A percentile compares a stretch with the other conserved stretches of the same genome.
phyloP scores from a whole-genome alignment of 2,329 filamentous ascomycete species.

The Exutisphaerella laricina region DNA sequence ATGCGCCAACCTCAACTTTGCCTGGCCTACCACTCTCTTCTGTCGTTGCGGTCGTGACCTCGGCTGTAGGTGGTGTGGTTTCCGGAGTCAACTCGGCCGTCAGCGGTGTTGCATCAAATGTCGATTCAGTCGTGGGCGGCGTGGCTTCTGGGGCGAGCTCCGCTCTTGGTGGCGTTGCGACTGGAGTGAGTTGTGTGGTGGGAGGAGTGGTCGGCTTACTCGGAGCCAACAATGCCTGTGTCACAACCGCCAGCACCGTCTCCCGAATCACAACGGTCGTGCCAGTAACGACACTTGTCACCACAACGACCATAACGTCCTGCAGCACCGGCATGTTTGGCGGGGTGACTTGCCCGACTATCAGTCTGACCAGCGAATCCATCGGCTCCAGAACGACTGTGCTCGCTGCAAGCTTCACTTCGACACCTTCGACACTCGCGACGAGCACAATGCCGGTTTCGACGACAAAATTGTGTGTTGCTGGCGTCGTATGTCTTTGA shows the following conservation, averaged over 20 bases:
- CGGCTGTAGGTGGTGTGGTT: neutral
- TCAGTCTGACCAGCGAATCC: neutral
- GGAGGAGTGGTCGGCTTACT: neutral
- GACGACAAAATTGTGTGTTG: neutral
- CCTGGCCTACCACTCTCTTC: neutral
- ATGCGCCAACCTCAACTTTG: neutral
- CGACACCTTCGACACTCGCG: neutral
- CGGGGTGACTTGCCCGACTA: conserved; percentile 1
- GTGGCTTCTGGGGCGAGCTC: neutral
- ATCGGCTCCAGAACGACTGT: conserved; percentile 2
- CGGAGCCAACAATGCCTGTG: neutral
- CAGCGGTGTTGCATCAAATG: neutral
- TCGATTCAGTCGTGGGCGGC: neutral
- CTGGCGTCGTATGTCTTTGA: neutral
- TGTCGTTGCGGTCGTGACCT: neutral
- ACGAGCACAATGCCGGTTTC: neutral
- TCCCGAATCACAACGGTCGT: conserved; percentile 12
- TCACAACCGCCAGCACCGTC: conserved; percentile 3
- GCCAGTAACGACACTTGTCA: conserved; percentile 20
- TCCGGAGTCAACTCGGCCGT: neutral
- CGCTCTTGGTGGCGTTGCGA: neutral
- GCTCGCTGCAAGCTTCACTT: neutral
- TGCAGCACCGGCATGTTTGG: conserved; percentile 11
- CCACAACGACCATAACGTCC: conserved; percentile 24
- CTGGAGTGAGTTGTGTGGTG: neutral